Conservation (phyloP, 306 rosid genomes). For the Cicer chorassanicum region DNA sequence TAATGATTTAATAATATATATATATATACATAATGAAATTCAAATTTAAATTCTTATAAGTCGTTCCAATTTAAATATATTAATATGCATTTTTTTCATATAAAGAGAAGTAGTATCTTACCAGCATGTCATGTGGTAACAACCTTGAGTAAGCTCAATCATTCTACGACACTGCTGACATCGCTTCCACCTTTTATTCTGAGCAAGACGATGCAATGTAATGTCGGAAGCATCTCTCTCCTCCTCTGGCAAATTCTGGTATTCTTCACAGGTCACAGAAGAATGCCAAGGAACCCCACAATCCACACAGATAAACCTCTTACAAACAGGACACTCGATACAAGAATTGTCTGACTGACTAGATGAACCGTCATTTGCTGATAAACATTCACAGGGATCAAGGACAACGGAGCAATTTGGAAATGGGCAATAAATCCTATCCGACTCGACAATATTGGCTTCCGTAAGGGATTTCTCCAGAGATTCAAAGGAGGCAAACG, state of each 20-base stretch:
- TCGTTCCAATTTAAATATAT: too few species aligned
- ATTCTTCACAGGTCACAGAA: conserved; percentile 84
- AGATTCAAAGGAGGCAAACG: conserved; percentile 65
- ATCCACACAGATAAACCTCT: conserved; percentile 75
- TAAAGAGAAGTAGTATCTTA: conserved; percentile 52
- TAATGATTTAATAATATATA: too few species aligned
- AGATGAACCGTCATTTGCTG: conserved; percentile 78
- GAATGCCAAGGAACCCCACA: conserved; percentile 97
- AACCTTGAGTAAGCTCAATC: conserved; percentile 89
- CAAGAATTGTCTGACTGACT: conserved; percentile 79
- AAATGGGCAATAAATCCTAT: conserved; percentile 86
- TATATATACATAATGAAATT: too few species aligned
- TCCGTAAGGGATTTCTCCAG: conserved; percentile 74
- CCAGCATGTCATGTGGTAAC: conserved; percentile 95
- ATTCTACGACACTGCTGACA: conserved; percentile 87
- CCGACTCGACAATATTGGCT: conserved; percentile 57
- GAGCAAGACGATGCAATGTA: conserved; percentile 75
- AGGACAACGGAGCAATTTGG: conserved; percentile 84
- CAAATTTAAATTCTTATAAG: too few species aligned
- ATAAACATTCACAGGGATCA: conserved; percentile 70
- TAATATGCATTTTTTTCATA: not conserved
- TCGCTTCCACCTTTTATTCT: conserved; percentile 82
- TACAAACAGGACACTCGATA: conserved; percentile 88
- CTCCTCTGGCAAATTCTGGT: conserved; percentile 70
- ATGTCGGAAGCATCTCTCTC: conserved; percentile 81